Evolutionary conservation across 208 protist species (phyloP), one percentile per base, ranked within the genome.

Genomic region (Phytomonas francai): DNA sequence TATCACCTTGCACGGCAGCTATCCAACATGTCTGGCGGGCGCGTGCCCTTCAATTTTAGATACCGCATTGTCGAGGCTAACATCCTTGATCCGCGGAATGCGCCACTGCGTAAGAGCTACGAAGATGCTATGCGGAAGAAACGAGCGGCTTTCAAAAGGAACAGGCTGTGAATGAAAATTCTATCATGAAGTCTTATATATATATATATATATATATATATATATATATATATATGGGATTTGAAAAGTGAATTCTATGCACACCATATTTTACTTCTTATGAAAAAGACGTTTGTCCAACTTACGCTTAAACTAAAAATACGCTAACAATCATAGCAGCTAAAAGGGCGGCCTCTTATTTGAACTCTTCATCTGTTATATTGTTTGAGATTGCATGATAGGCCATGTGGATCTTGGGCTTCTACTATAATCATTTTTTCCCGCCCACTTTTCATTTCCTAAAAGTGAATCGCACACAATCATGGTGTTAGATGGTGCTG

Each of bases 21-120:
- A 36, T 91, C 87, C 30, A 93, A 92, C 66, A 58, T 70, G 22
- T 70, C 78, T 28, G 90, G 90, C 14, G 84, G 81, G 3, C 90
- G 87, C 25, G 87, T 95, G 33, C 90, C 90, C 3, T 95, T 95
- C 67, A 91, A 93, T 64, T 70, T 95, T 31, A 83, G 90, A 19
- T 96, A 96, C 73, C 77, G 80, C 34, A 78, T 96, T 11, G 80
- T 93, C 22, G 78, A 93, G 70, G 90, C 88, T n/a, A 81, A 96
- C 74, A 67, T 93, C 25, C 80, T 65, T 29, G 80, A 96, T 62
- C 84, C 79, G 5, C 67, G 78, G 9, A 89, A 91, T 69, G 73
- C 78, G 29, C 61, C 74, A 8, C 76, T 89, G 56, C 54, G 68
- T 51, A 71, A 77, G n/a, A 71, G 73, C 19, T 93, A 89, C 74